phyloP scores from a whole-genome alignment of 345 rosid genomes.

The Pelargonium nanum region DNA sequence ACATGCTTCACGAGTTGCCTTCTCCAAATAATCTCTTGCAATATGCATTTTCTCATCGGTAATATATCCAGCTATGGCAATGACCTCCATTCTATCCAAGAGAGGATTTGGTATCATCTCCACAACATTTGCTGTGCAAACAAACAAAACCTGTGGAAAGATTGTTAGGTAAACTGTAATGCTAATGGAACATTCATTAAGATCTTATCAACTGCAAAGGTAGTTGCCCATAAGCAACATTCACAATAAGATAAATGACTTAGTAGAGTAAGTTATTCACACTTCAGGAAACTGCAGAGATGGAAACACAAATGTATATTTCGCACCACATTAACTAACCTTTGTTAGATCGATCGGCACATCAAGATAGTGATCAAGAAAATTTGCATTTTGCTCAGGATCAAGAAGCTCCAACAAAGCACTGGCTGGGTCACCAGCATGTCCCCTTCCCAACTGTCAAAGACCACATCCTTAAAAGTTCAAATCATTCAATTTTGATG shows the following conservation, averaged over 20 bases:
- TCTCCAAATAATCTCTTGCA: conserved; percentile 96
- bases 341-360: conserved; percentile 91
- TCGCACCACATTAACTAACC: conserved; percentile 43
- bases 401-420: conserved; percentile 98
- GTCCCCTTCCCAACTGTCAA: conserved; percentile 89
- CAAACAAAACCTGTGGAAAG: conserved; percentile 83
- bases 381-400: conserved; percentile 98
- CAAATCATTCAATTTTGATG: too few relatives aligned
- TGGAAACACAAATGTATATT: background rate
- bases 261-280: background rate
- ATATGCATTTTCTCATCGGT: conserved; percentile 98
- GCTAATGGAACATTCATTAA: too few relatives aligned
- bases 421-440: conserved; percentile 98
- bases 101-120: conserved; percentile 95
- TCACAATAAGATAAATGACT: too few relatives aligned
- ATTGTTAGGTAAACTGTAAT: too few relatives aligned
- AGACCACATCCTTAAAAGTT: too few relatives aligned
- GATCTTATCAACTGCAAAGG: too few relatives aligned
- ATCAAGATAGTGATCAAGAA: conserved; percentile 96
- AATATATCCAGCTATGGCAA: conserved; percentile 93
- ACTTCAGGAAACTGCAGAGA: background rate
- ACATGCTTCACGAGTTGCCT: conserved; percentile 72
- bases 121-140: conserved; percentile 98
- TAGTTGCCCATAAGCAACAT: too few relatives aligned
- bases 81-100: conserved; percentile 97